Evolutionary conservation across 1,139 yeast species (phyloP).

Genomic region (Magnusiomyces sp.): DNA sequence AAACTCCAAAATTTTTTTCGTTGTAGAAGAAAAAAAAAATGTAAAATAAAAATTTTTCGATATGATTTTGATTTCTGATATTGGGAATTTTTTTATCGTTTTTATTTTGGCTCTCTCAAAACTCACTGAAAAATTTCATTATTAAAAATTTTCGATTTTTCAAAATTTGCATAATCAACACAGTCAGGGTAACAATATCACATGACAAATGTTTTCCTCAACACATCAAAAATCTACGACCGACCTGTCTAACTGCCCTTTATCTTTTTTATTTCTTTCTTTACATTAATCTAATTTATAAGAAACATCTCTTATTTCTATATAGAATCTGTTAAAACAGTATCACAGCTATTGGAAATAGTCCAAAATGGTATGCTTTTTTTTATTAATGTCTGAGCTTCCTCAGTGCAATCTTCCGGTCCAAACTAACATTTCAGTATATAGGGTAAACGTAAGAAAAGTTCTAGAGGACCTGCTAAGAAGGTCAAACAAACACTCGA

Average conservation of each 20-base stretch:
- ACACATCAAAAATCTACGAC: no score
- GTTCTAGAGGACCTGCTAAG: conserved; percentile 75
- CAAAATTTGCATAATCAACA: no score
- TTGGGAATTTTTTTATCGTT: conserved; percentile 2
- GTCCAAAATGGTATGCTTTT: background rate
- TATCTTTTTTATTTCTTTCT: no score
- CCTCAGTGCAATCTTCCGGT: background rate
- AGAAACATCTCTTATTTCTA: no score
- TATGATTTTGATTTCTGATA: background rate
- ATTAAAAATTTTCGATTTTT: no score
- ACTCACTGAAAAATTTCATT: no score
- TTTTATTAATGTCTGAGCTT: background rate
- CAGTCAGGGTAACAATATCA: no score
- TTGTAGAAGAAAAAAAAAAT: background rate
- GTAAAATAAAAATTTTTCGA: background rate
- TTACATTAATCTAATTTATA: no score
- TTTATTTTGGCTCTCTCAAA: background rate
- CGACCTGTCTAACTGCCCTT: no score
- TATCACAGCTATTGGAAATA: background rate
- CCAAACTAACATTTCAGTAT: background rate
- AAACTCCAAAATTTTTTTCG: no score
- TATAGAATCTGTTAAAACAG: conserved; percentile 2
- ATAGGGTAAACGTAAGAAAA: conserved; percentile 86
- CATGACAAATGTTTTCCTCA: no score
- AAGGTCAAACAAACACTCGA: conserved; percentile 74